phyloP scores from a whole-genome alignment of 805 yeast species.

The Ogataea kodamae region DNA sequence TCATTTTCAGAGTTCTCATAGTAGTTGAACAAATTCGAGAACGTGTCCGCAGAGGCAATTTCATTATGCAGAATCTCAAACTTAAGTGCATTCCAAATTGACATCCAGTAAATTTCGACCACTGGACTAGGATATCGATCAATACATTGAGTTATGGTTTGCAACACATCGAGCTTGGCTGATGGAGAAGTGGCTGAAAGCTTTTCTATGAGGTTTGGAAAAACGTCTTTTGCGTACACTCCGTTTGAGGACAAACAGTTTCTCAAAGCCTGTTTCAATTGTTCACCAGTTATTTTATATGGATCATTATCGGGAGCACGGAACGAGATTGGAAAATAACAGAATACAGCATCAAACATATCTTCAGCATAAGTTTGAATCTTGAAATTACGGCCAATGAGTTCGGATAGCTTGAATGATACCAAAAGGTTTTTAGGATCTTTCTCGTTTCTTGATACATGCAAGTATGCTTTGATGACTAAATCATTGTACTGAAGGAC shows the following conservation, averaged over 20 bases:
- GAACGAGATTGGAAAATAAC: conserved; percentile 96
- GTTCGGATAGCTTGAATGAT: conserved; percentile 57
- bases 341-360: conserved; percentile 82
- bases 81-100: conserved; percentile 84
- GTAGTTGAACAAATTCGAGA: conserved; percentile 26
- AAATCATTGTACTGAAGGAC: conserved; percentile 33
- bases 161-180: conserved; percentile 71
- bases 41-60: conserved; percentile 31
- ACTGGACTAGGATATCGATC: conserved; percentile 46
- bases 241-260: conserved; percentile 58
- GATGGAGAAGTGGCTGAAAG: conserved; percentile 68
- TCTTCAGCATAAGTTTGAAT: conserved; percentile 52
- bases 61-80: conserved; percentile 85
- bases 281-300: conserved; percentile 71
- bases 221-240: conserved; percentile 64
- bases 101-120: conserved; percentile 59
- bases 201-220: conserved; percentile 77
- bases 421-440: conserved; percentile 84
- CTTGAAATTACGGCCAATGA: conserved; percentile 42
- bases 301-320: conserved; percentile 90
- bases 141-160: conserved; percentile 57
- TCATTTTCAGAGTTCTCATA: conserved; percentile 33
- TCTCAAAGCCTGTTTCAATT: conserved; percentile 62
- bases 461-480: conserved; percentile 56
- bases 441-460: conserved; percentile 81